phyloP scores from a whole-genome alignment of 2,329 filamentous ascomycete genomes.

The Aspergillus sp. region DNA sequence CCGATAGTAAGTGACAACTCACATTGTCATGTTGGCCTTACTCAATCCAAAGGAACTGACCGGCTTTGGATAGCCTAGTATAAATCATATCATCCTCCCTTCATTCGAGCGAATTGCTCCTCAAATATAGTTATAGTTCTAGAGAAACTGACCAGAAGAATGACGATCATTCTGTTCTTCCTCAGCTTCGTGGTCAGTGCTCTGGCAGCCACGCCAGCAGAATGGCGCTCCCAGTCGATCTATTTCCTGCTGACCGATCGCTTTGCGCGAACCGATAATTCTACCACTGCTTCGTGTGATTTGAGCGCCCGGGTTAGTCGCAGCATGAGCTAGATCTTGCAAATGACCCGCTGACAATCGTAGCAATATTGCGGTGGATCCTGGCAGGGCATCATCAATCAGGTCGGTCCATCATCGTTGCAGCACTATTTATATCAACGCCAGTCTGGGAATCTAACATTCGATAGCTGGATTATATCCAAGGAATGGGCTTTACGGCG shows the following conservation, averaged over 20 bases:
- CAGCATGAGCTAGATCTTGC: not conserved
- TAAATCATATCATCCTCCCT: not conserved
- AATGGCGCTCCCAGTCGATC: constrained; percentile 48
- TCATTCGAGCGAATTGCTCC: not conserved
- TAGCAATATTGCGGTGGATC: constrained; percentile 51
- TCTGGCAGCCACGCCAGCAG: constrained; percentile 33
- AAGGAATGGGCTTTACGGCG: constrained; percentile 50
- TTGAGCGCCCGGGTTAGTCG: constrained; percentile 23
- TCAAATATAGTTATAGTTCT: not conserved
- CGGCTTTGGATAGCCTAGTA: not conserved
- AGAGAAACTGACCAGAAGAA: not conserved
- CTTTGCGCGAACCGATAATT: constrained; percentile 46
- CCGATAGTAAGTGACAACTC: not conserved
- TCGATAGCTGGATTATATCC: constrained; percentile 50
- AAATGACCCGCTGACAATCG: not conserved
- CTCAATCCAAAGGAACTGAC: not conserved
- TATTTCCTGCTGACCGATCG: constrained; percentile 51
- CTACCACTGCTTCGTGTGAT: constrained; percentile 36
- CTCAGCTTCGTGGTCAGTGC: constrained; percentile 23
- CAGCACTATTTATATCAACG: not conserved
- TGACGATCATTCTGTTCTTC: constrained; percentile 17
- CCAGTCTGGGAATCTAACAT: constrained; percentile 20
- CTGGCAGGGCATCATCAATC: constrained; percentile 51
- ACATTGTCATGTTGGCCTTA: not conserved
- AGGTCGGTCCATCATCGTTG: constrained; percentile 17